Percentiles rank a stretch among this genome's conserved stretches.
Evolutionary conservation across 2,329 filamentous ascomycete species (phyloP).

Genomic region (Calonectria pseudoturangicola): DNA sequence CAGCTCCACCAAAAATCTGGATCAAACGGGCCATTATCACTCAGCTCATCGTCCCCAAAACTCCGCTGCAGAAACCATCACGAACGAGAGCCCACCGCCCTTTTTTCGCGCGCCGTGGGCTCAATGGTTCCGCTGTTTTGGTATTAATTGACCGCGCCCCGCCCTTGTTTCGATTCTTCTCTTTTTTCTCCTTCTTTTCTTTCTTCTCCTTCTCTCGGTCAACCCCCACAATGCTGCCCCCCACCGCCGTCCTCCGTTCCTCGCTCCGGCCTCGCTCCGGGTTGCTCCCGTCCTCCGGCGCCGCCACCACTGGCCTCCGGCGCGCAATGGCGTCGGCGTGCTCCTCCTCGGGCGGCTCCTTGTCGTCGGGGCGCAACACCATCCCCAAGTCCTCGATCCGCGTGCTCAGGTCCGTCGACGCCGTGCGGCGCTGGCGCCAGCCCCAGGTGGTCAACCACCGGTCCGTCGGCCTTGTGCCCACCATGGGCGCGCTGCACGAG

Average conservation of each 20-base stretch:
- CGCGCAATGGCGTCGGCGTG: conserved; percentile 47
- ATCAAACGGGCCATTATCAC: conserved; percentile 12
- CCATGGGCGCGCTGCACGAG: conserved; percentile 97
- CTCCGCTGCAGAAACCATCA: conserved; percentile 70
- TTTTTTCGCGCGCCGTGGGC: conserved; percentile 50
- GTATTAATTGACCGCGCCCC: conserved; percentile 28
- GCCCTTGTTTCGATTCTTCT: conserved; percentile 8
- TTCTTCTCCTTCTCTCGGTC: background rate
- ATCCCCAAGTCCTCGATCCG: conserved; percentile 77
- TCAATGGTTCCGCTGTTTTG: conserved; percentile 56
- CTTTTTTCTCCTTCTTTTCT: background rate
- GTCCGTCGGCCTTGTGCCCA: conserved; percentile 91
- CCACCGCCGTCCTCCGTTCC: conserved; percentile 40
- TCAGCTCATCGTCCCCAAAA: conserved; percentile 62
- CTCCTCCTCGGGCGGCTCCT: conserved; percentile 38
- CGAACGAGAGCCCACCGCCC: conserved; percentile 54
- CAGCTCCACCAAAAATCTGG: conserved; percentile 40
- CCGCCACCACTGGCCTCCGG: conserved; percentile 39
- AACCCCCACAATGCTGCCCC: conserved; percentile 41
- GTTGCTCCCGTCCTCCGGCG: background rate
- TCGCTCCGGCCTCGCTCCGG: conserved; percentile 45
- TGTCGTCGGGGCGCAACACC: conserved; percentile 60
- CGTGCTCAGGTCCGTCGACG: conserved; percentile 84
- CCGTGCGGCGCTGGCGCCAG: conserved; percentile 81
- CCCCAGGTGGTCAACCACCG: conserved; percentile 80